Percentiles rank a stretch among this genome's conserved stretches.
phyloP scores from a whole-genome alignment of 192 early-diverging fungal genomes.

The Umbelopsis sp. region DNA sequence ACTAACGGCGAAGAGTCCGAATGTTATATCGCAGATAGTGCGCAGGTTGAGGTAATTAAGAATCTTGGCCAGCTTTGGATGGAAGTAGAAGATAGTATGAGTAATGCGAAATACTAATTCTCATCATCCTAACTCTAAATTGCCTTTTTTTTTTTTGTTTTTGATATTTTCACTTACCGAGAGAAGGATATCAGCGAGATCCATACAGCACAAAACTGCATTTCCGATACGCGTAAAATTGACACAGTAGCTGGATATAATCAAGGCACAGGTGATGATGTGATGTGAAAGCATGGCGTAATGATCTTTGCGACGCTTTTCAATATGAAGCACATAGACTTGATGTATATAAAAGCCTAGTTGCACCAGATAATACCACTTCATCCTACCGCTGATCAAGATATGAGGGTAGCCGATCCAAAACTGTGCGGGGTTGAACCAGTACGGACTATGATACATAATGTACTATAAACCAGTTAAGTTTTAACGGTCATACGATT shows the following conservation, averaged over 20 bases:
- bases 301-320: slow-evolving; percentile 77
- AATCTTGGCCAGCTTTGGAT: slow-evolving; percentile 80
- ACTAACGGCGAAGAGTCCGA: slow-evolving; percentile 72
- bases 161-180: slow-evolving; percentile 43
- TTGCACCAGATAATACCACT: slow-evolving; percentile 76
- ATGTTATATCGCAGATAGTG: slow-evolving; percentile 65
- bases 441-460: slow-evolving; percentile 69
- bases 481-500: neutral
- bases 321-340: slow-evolving; percentile 70
- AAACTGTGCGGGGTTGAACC: slow-evolving; percentile 69
- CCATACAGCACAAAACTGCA: slow-evolving; percentile 75
- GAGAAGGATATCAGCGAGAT: slow-evolving; percentile 78
- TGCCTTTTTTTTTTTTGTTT: neutral
- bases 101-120: neutral
- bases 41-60: slow-evolving; percentile 70
- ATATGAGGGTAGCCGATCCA: slow-evolving; percentile 76
- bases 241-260: slow-evolving; percentile 63
- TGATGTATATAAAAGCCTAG: slow-evolving; percentile 83
- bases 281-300: slow-evolving; percentile 74
- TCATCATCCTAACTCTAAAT: neutral
- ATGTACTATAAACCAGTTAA: slow-evolving; percentile 45
- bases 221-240: slow-evolving; percentile 82
- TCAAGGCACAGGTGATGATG: slow-evolving; percentile 69
- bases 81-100: neutral
- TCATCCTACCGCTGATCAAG: slow-evolving; percentile 53